Evolutionary conservation across 1,284 basidiomycete genomes (phyloP), one percentile per base, ranked within the genome.

Genomic region (Sanghuangporus baumii): DNA sequence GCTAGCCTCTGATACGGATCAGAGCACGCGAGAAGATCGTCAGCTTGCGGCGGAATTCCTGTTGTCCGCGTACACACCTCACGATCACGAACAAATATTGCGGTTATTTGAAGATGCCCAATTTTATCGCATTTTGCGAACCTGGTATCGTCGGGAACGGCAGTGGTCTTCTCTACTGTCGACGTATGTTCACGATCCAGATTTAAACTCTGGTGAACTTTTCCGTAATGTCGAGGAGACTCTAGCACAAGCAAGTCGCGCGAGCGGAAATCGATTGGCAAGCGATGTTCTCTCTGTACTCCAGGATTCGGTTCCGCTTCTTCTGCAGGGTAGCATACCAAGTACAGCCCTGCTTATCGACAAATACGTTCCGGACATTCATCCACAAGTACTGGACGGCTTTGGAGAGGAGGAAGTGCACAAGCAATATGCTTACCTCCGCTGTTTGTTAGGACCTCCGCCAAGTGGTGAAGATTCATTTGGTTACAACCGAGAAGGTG

Each of bases 21-120:
- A 78, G 59, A 82, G 79, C 62, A 97, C 93, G 0, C 82, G 88
- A 36, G 94, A 97, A 71, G 97, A 99, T 73, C 86, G 97, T 11
- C 95, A 99, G 71, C 83, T 99, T 2, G 97, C 96, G 0, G 88
- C 89, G 2, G 97, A 99, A 75, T 98, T 89, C 73, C 83, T 99
- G n/a, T 80, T 99, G 4, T 98, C 96, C 0, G 85, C 85, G 0
- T 97, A 98, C 72, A 93, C 86, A 41, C 94, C 95, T 0, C 84
- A 88, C 62, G 87, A 95, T 63, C 81, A 80, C 67, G 87, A 90
- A 20, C 77, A 79, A 14, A 81, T 96, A 66, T 74, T 91, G 36
- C 72, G 73, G 8, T 75, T 91, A 1, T 96, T 99, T 70, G 86
- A 93, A 71, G 69, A 79, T 16, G 96, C 96, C 1, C 86, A 90